Evolutionary conservation across 495 filamentous ascomycete genomes (phyloP).

Genomic region (Lentithecium fluviatile): DNA sequence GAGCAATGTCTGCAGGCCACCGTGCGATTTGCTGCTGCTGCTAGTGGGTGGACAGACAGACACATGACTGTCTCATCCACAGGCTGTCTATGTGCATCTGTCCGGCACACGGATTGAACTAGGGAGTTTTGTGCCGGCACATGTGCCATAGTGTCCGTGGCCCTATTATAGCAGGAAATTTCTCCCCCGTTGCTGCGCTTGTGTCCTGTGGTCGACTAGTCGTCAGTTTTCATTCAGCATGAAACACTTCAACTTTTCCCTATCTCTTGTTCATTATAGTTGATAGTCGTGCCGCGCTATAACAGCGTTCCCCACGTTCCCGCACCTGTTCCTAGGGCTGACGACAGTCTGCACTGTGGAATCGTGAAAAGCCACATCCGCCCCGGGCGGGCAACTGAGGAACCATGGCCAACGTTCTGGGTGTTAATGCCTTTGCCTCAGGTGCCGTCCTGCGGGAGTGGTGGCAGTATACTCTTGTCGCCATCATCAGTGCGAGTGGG

Average conservation of each 20-base stretch:
- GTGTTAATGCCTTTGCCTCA: conserved; percentile 28
- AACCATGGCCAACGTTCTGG: conserved; percentile 30
- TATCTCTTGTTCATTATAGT: conserved; percentile 17
- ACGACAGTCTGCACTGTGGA: conserved; percentile 11
- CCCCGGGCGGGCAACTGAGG: neutral
- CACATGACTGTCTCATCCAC: conserved; percentile 28
- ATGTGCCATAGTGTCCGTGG: conserved; percentile 18
- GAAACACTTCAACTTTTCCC: conserved; percentile 16
- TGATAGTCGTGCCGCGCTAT: conserved; percentile 22
- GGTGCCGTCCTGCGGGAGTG: conserved; percentile 24
- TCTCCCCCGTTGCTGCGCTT: conserved; percentile 16
- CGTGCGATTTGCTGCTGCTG: conserved; percentile 18
- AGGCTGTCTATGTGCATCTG: conserved; percentile 12
- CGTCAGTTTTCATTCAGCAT: conserved; percentile 8
- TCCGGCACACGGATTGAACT: conserved; percentile 14
- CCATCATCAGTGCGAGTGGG: conserved; percentile 30
- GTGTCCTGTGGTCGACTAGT: conserved; percentile 1
- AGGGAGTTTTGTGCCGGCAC: conserved; percentile 20
- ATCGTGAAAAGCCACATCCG: conserved; percentile 1
- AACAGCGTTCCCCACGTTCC: conserved; percentile 19
- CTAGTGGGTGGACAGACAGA: conserved; percentile 4
- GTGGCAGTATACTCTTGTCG: conserved; percentile 34
- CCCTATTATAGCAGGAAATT: conserved; percentile 23
- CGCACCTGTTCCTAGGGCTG: conserved; percentile 7
- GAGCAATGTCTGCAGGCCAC: conserved; percentile 16